These are phyloP conservation scores for Fonsecaea erecta DNA, from an alignment of 2,329 filamentous ascomycete genomes.

Conservation along the genomic window DNA sequence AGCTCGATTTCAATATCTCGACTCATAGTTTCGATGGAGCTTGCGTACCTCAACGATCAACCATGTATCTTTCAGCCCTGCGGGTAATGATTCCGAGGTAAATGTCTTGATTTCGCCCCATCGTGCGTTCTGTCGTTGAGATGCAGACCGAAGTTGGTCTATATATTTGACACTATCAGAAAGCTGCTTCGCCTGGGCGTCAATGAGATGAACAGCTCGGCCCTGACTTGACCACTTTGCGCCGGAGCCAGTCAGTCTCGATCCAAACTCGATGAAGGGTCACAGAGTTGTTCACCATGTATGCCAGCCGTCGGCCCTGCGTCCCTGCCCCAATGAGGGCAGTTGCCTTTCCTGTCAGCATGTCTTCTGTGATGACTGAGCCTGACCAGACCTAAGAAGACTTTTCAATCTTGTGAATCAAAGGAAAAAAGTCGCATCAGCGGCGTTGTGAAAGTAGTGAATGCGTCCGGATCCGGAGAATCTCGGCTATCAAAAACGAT, in stretches of 20 bases:
- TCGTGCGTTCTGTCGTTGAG: constrained; percentile 4
- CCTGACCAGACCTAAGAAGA: background rate
- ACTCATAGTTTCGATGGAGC: background rate
- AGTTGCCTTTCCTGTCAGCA: constrained; percentile 24
- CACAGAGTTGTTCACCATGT: constrained; percentile 41
- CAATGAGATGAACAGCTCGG: constrained; percentile 42
- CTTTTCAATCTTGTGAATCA: background rate
- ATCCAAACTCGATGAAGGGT: background rate
- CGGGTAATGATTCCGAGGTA: constrained; percentile 35
- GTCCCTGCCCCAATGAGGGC: constrained; percentile 44
- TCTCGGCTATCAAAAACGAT: background rate
- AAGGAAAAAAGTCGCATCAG: background rate
- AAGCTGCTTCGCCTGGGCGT: constrained; percentile 41
- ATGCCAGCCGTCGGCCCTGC: constrained; percentile 45
- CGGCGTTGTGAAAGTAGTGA: background rate
- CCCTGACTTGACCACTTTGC: constrained; percentile 44
- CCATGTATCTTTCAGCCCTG: constrained; percentile 40
- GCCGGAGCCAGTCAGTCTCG: background rate
- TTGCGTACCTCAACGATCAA: constrained; percentile 44
- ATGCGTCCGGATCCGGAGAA: background rate
- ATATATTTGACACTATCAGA: constrained; percentile 40
- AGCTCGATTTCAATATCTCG: background rate
- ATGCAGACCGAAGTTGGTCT: constrained; percentile 37
- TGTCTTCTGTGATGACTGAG: background rate
- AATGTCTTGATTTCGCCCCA: constrained; percentile 40